These are phyloP conservation scores for Colletotrichum higginsianum DNA, from an alignment of 2,329 filamentous ascomycete species.

Conservation along the genomic window DNA sequence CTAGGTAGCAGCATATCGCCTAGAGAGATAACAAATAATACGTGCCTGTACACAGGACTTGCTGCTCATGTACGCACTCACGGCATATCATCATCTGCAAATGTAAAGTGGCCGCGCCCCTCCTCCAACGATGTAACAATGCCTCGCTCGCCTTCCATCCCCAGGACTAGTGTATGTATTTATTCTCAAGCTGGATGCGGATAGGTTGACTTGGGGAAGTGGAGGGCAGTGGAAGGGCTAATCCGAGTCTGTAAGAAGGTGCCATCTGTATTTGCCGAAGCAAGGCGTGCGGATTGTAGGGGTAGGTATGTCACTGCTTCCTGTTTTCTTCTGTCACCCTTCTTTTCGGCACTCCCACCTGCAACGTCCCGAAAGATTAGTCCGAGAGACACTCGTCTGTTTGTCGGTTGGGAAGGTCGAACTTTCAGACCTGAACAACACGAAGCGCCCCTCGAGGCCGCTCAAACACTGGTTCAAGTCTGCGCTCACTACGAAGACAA, in stretches of 20 bases:
- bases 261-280: background rate
- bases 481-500: background rate
- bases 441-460: background rate
- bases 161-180: background rate
- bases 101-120: conserved; percentile 2
- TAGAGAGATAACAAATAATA: too few species aligned
- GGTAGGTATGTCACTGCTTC: background rate
- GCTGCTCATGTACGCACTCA: background rate
- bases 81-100: conserved; percentile 31
- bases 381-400: conserved; percentile 3
- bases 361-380: too few species aligned
- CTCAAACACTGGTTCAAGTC: conserved; percentile 1
- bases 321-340: background rate
- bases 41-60: too few species aligned
- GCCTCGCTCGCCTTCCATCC: conserved; percentile 20
- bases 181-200: too few species aligned
- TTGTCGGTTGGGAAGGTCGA: background rate
- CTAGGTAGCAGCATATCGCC: background rate
- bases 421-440: conserved; percentile 8
- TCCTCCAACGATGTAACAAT: conserved; percentile 25
- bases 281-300: background rate
- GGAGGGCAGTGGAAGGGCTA: background rate
- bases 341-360: conserved; percentile 2
- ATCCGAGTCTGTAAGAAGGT: background rate
- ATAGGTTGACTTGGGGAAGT: background rate